Conservation (phyloP, 2,329 filamentous ascomycete species). For the Nigrospora osmanthi region DNA sequence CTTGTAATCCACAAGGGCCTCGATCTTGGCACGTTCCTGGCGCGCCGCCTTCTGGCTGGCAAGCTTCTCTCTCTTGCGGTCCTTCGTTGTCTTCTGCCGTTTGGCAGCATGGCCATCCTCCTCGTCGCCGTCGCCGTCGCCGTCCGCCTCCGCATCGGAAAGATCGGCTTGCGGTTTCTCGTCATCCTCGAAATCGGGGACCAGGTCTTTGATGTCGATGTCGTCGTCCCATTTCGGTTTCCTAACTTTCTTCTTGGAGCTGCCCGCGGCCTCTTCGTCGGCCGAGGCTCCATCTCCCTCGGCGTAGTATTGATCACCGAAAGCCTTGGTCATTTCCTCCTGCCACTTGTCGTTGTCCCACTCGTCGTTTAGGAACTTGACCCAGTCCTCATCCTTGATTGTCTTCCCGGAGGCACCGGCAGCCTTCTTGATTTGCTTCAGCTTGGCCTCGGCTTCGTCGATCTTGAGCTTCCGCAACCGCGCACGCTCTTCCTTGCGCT, state of each 20-base stretch:
- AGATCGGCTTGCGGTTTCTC: constrained; percentile 46
- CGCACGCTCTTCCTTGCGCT: constrained; percentile 73
- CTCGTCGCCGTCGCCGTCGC: constrained; percentile 27
- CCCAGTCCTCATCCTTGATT: constrained; percentile 71
- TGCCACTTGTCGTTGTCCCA: constrained; percentile 92
- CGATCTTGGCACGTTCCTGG: constrained; percentile 74
- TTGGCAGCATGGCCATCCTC: constrained; percentile 37
- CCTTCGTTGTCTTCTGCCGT: constrained; percentile 53
- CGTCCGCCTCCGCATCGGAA: constrained; percentile 41
- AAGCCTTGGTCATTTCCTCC: constrained; percentile 77
- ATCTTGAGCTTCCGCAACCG: constrained; percentile 81
- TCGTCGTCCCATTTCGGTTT: constrained; percentile 95
- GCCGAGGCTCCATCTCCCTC: constrained; percentile 56
- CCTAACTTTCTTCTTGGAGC: constrained; percentile 53
- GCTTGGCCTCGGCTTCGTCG: constrained; percentile 81
- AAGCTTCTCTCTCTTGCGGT: constrained; percentile 50
- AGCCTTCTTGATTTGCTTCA: constrained; percentile 81
- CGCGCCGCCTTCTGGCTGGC: constrained; percentile 64
- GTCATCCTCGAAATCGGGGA: constrained; percentile 77
- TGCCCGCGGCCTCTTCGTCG: constrained; percentile 40
- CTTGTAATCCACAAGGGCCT: constrained; percentile 76
- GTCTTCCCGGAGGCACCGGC: constrained; percentile 67
- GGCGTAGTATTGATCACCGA: constrained; percentile 87
- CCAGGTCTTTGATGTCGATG: constrained; percentile 89
- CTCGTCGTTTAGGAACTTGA: constrained; percentile 73